These are phyloP conservation scores for Mycosphaerella sp. DNA, from an alignment of 2,329 filamentous ascomycete genomes.

Conservation along the genomic window DNA sequence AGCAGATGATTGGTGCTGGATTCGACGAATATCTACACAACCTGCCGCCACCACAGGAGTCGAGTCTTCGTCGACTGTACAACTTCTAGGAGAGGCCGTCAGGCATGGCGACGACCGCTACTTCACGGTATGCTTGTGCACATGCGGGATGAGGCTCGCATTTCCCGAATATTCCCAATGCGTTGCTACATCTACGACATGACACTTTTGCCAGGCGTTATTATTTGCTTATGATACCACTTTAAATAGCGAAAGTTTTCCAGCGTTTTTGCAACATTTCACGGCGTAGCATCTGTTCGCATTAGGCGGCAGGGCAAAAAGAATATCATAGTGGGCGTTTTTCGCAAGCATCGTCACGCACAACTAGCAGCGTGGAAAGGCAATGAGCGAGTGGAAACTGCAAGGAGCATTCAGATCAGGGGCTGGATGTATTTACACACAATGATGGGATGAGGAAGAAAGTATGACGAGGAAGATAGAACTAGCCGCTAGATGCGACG, in stretches of 20 bases:
- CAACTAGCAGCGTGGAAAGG: not conserved
- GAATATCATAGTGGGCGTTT: constrained; percentile 20
- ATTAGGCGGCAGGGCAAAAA: constrained; percentile 33
- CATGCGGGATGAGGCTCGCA: not conserved
- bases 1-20: constrained; percentile 47
- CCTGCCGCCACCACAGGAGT: constrained; percentile 41
- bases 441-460: constrained; percentile 3
- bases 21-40: constrained; percentile 48
- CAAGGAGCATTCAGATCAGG: not conserved
- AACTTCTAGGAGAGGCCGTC: constrained; percentile 31
- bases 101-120: constrained; percentile 11
- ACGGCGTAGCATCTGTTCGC: constrained; percentile 36
- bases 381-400: not conserved
- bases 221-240: constrained; percentile 24
- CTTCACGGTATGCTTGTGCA: constrained; percentile 5
- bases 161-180: not conserved
- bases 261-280: constrained; percentile 23
- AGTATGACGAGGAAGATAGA: not conserved
- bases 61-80: constrained; percentile 42
- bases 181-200: not conserved
- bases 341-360: not conserved
- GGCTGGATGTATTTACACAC: not conserved
- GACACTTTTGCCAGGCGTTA: constrained; percentile 11
- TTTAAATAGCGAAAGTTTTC: constrained; percentile 25
- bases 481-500: not conserved